Evolutionary conservation across 768 basidiomycete genomes (phyloP).

Genomic region (Paxillus involutus): DNA sequence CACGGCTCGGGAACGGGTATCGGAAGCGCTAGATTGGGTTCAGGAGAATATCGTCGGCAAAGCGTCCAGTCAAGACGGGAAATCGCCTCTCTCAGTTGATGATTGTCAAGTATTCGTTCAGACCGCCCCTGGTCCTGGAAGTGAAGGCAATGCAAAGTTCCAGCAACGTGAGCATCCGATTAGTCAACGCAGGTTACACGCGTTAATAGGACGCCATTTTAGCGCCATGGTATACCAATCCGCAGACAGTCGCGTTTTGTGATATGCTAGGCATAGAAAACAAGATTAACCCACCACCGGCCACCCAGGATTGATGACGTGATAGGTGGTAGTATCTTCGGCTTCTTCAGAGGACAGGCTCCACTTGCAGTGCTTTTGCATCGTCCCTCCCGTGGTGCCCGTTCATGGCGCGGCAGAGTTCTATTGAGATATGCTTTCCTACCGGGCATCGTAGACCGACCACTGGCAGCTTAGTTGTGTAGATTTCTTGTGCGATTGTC

Average conservation of each 20-base stretch:
- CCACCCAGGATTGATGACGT: not conserved
- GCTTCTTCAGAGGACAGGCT: not conserved
- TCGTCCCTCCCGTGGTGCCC: too few species aligned
- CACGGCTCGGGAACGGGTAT: conserved; percentile 52
- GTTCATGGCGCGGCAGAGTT: too few species aligned
- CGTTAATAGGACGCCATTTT: conserved; percentile 7
- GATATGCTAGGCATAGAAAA: conserved; percentile 77
- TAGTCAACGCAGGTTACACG: not conserved
- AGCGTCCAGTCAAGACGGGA: not conserved
- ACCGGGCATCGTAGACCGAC: too few species aligned
- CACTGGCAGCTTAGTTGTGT: too few species aligned
- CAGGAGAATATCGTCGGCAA: conserved; percentile 46
- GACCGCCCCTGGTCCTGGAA: conserved; percentile 60
- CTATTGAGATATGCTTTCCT: too few species aligned
- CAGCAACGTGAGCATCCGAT: conserved; percentile 34
- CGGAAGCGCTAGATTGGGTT: conserved; percentile 68
- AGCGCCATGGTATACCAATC: conserved; percentile 83
- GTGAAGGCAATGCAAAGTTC: conserved; percentile 39
- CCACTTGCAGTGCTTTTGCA: too few species aligned
- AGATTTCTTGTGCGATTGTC: too few species aligned
- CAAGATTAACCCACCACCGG: conserved; percentile 47
- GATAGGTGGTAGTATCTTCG: not conserved
- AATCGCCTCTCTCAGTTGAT: conserved; percentile 34
- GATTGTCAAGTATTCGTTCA: conserved; percentile 65
- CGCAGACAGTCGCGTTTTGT: conserved; percentile 88